Conservation (phyloP, 257 asterid genomes). For the Solanum rostratum region DNA sequence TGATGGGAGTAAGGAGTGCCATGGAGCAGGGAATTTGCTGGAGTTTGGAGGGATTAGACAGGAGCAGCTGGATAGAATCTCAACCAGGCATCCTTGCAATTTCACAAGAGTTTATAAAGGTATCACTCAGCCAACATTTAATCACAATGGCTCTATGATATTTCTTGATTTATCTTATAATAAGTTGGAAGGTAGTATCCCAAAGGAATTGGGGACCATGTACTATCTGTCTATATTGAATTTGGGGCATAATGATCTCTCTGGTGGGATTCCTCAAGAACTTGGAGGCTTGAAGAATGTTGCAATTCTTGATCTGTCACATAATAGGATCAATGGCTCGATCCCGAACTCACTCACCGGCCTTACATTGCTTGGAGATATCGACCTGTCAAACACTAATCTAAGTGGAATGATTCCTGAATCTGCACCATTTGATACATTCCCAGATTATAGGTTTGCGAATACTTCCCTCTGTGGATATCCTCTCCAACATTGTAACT, state of each 20-base stretch:
- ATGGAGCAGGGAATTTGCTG: slow-evolving; percentile 88
- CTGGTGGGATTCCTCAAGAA: slow-evolving; percentile 72
- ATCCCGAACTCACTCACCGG: slow-evolving; percentile 62
- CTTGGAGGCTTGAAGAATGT: slow-evolving; percentile 59
- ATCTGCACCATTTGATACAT: slow-evolving; percentile 71
- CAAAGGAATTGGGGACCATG: slow-evolving; percentile 75
- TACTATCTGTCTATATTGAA: slow-evolving; percentile 58
- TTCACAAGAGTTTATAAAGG: slow-evolving; percentile 69
- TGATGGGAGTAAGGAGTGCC: slow-evolving; percentile 74
- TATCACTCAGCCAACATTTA: slow-evolving; percentile 61
- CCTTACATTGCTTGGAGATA: slow-evolving; percentile 59
- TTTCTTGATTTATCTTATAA: slow-evolving; percentile 84
- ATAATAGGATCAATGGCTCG: slow-evolving; percentile 53
- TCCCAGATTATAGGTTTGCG: slow-evolving; percentile 47
- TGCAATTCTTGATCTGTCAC: slow-evolving; percentile 79
- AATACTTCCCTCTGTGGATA: slow-evolving; percentile 84
- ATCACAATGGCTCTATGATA: slow-evolving; percentile 87
- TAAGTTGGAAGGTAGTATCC: slow-evolving; percentile 61
- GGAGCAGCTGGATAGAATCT: slow-evolving; percentile 51
- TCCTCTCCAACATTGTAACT: slow-evolving; percentile 54
- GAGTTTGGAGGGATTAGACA: slow-evolving; percentile 88
- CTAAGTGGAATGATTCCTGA: slow-evolving; percentile 73
- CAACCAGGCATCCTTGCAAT: slow-evolving; percentile 69
- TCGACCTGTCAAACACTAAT: slow-evolving; percentile 68
- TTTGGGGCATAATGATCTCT: slow-evolving; percentile 72